These are phyloP conservation scores for Nissolia schottii DNA, from an alignment of 306 rosid genomes.

Conservation along the genomic window DNA sequence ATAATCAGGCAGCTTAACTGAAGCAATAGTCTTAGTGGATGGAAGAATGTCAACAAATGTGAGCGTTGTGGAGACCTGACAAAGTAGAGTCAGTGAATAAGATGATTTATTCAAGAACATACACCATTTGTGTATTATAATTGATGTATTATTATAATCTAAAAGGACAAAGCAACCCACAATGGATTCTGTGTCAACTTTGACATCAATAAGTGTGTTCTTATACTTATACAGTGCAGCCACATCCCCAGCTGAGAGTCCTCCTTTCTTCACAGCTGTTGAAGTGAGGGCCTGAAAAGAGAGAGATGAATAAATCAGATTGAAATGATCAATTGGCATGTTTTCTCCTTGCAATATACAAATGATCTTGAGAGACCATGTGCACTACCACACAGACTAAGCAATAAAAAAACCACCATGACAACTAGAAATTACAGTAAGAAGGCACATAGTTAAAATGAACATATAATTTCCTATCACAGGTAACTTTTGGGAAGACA, in stretches of 20 bases:
- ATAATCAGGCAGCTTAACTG: slow-evolving; percentile 71
- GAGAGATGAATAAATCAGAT: not conserved
- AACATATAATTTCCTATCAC: not conserved
- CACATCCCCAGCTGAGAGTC: slow-evolving; percentile 80
- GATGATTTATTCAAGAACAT: slow-evolving; percentile 11
- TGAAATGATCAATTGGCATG: slow-evolving; percentile 6
- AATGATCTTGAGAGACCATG: not conserved
- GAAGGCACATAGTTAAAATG: not conserved
- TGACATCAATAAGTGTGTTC: slow-evolving; percentile 66
- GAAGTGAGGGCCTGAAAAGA: slow-evolving; percentile 77
- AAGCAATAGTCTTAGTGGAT: slow-evolving; percentile 84
- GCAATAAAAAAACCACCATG: not conserved
- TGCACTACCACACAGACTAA: not conserved
- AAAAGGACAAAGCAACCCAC: slow-evolving; percentile 47
- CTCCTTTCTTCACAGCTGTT: slow-evolving; percentile 86
- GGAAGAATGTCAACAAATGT: slow-evolving; percentile 71
- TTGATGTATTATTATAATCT: not conserved
- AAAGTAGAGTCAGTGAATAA: slow-evolving; percentile 9
- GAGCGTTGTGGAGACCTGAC: slow-evolving; percentile 64
- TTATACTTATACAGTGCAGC: slow-evolving; percentile 75
- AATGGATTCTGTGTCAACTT: slow-evolving; percentile 81
- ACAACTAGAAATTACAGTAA: not conserved
- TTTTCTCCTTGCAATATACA: not conserved
- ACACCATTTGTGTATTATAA: not conserved
- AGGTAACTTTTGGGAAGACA: not conserved